A percentile compares a stretch with the other conserved stretches of the same genome.
Evolutionary conservation across 1,139 yeast species (phyloP).

Genomic region (Geotrichum phurueaensis): DNA sequence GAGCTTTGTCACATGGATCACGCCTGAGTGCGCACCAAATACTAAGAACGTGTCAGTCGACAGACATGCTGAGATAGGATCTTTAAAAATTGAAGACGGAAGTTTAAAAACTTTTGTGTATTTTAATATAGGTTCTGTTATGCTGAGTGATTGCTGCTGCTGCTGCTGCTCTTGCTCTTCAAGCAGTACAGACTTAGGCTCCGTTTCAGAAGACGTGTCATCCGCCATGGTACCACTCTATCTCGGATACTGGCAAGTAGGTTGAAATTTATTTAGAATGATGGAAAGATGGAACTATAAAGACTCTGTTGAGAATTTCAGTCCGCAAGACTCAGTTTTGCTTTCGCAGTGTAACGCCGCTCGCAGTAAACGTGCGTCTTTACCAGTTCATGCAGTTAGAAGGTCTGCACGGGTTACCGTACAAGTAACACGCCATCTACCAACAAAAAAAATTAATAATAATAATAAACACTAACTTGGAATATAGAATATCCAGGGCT

Average conservation of each 20-base stretch:
- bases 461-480: neutral
- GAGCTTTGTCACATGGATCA: slow-evolving; percentile 59
- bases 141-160: neutral
- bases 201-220: neutral
- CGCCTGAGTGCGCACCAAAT: slow-evolving; percentile 87
- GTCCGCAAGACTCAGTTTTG: neutral
- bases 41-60: slow-evolving; percentile 57
- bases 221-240: neutral
- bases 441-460: neutral
- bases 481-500: neutral
- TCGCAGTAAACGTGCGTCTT: neutral
- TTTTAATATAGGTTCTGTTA: slow-evolving; percentile 62
- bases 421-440: neutral
- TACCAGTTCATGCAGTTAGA: neutral
- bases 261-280: neutral
- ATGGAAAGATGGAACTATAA: neutral
- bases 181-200: neutral
- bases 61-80: slow-evolving; percentile 66
- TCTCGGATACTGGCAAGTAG: neutral
- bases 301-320: neutral
- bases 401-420: neutral
- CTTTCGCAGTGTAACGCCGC: neutral
- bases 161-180: neutral
- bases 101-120: slow-evolving; percentile 66
- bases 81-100: slow-evolving; percentile 43